phyloP scores from a whole-genome alignment of 768 basidiomycete species.

The Scleroderma citrinum region DNA sequence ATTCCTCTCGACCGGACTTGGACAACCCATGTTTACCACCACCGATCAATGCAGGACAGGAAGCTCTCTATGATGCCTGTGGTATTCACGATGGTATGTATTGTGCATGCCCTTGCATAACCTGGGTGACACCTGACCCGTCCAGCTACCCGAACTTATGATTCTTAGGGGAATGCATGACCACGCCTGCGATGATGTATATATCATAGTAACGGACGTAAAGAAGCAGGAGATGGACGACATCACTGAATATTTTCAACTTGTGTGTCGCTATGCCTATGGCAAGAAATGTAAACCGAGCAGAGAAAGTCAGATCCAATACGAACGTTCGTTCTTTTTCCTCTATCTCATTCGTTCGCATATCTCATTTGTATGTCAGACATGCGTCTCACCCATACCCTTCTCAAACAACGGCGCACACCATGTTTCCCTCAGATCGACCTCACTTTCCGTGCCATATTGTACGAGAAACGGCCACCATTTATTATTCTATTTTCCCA shows the following conservation, averaged over 20 bases:
- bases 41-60: slow-evolving; percentile 67
- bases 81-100: slow-evolving; percentile 69
- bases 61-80: slow-evolving; percentile 75
- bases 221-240: slow-evolving; percentile 80
- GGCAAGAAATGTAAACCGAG: slow-evolving; percentile 57
- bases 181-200: slow-evolving; percentile 71
- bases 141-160: slow-evolving; percentile 73
- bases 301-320: slow-evolving; percentile 60
- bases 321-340: slow-evolving; percentile 51
- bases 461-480: slow-evolving; percentile 70
- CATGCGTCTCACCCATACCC: slow-evolving; percentile 62
- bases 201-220: slow-evolving; percentile 73
- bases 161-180: slow-evolving; percentile 78
- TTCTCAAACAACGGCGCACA: slow-evolving; percentile 63
- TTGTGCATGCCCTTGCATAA: background rate
- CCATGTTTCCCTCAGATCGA: slow-evolving; percentile 83
- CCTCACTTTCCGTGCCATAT: slow-evolving; percentile 67
- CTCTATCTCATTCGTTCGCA: background rate
- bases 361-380: slow-evolving; percentile 29
- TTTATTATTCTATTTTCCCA: slow-evolving; percentile 77
- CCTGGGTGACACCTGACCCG: background rate
- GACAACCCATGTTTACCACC: slow-evolving; percentile 78
- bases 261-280: slow-evolving; percentile 61
- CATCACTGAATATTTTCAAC: slow-evolving; percentile 71
- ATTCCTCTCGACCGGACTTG: slow-evolving; percentile 79